Evolutionary conservation across 2,329 filamentous ascomycete genomes (phyloP).

Genomic region (Fusarium brevicatenulatum): DNA sequence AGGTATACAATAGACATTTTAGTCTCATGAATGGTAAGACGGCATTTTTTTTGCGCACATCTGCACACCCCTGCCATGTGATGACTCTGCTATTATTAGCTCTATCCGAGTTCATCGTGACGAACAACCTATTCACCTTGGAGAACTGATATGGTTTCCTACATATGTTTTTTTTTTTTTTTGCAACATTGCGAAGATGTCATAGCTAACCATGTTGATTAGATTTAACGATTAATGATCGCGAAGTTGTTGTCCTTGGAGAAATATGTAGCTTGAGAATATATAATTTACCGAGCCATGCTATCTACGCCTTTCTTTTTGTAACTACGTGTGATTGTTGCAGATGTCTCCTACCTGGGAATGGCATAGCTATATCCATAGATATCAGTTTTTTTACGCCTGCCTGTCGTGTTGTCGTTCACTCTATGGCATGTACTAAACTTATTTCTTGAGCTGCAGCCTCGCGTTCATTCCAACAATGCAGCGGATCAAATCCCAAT

Average conservation of each 20-base stretch:
- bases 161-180: background rate
- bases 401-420: background rate
- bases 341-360: background rate
- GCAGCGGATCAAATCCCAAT: slow-evolving; percentile 90
- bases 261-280: background rate
- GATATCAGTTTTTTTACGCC: background rate
- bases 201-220: slow-evolving; percentile 18
- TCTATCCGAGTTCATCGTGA: slow-evolving; percentile 64
- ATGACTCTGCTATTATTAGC: slow-evolving; percentile 61
- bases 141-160: slow-evolving; percentile 63
- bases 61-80: slow-evolving; percentile 51
- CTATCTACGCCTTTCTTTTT: background rate
- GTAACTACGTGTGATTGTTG: background rate
- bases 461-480: slow-evolving; percentile 92
- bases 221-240: background rate
- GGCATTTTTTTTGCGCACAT: background rate
- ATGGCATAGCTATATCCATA: background rate
- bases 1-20: slow-evolving; percentile 3
- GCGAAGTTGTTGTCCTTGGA: background rate
- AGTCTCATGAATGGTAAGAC: slow-evolving; percentile 22
- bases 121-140: slow-evolving; percentile 67
- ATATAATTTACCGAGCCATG: background rate
- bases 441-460: slow-evolving; percentile 60
- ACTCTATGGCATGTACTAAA: background rate
- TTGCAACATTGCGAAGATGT: background rate